Evolutionary conservation across 2,329 filamentous ascomycete species (phyloP).

Genomic region (Penicillium sp.): DNA sequence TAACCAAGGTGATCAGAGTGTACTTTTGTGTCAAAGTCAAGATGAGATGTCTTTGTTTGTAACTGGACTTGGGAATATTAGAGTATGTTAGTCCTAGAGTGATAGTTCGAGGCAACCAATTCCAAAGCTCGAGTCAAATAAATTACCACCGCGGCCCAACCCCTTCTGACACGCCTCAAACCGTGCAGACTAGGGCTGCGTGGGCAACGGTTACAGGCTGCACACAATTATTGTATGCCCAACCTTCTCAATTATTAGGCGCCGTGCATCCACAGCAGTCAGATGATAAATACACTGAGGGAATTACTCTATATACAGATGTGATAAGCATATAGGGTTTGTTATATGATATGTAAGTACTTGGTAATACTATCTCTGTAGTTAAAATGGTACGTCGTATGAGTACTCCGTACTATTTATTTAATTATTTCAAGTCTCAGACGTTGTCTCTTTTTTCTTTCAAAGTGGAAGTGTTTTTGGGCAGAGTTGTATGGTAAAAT

Average conservation of each 20-base stretch:
- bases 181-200: slow-evolving; percentile 1
- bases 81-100: background rate
- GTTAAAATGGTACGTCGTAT: background rate
- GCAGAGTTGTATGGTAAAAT: slow-evolving; percentile 1
- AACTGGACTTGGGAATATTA: background rate
- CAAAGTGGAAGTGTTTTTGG: background rate
- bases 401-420: background rate
- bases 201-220: slow-evolving; percentile 6
- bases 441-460: background rate
- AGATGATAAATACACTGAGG: slow-evolving; percentile 5
- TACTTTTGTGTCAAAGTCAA: background rate
- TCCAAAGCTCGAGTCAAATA: background rate
- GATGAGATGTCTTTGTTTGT: background rate
- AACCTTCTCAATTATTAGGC: slow-evolving; percentile 11
- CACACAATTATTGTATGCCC: slow-evolving; percentile 10
- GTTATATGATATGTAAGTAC: background rate
- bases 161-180: slow-evolving; percentile 1
- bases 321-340: background rate
- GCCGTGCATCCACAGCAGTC: slow-evolving; percentile 6
- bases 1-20: background rate
- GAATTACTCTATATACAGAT: background rate
- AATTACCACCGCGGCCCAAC: slow-evolving; percentile 13
- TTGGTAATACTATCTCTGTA: too few relatives aligned
- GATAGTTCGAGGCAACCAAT: slow-evolving; percentile 7
- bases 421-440: background rate